phyloP scores from a whole-genome alignment of 116 monocot species.

The Phalaenopsis hybrid region DNA sequence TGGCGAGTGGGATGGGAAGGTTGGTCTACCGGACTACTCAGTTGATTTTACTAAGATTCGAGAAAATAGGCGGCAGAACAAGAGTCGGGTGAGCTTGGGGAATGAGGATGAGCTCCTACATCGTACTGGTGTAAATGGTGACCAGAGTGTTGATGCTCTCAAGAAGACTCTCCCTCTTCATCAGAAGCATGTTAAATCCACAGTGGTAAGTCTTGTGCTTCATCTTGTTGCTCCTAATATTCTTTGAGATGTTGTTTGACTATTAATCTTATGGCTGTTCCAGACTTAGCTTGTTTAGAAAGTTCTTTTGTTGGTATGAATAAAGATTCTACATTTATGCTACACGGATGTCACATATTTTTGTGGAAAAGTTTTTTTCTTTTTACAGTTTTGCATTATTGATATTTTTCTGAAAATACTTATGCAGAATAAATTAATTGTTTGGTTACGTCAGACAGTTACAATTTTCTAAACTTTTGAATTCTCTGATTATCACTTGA shows the following conservation, averaged over 20 bases:
- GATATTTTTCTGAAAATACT: background rate
- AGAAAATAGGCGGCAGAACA: conserved; percentile 13
- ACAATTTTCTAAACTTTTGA: too few relatives aligned
- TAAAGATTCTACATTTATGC: background rate
- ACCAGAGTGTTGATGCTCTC: background rate
- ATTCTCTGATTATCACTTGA: too few relatives aligned
- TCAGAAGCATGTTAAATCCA: background rate
- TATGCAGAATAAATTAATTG: background rate
- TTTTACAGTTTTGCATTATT: background rate
- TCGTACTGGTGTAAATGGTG: background rate
- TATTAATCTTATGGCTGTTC: background rate
- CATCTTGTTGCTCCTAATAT: background rate
- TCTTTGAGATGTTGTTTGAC: background rate
- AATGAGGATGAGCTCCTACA: conserved; percentile 17
- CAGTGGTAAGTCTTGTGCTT: background rate
- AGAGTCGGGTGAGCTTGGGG: conserved; percentile 24
- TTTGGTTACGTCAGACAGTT: background rate
- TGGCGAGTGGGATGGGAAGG: conserved; percentile 25
- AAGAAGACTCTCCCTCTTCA: background rate
- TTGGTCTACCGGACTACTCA: conserved; percentile 20
- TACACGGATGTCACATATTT: background rate
- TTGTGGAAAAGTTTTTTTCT: background rate
- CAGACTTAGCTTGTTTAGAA: background rate
- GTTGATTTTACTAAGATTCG: conserved; percentile 27
- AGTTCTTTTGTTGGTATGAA: background rate